phyloP scores from a whole-genome alignment of 164 flowering plant genomes.

The Nymphaea colorata region DNA sequence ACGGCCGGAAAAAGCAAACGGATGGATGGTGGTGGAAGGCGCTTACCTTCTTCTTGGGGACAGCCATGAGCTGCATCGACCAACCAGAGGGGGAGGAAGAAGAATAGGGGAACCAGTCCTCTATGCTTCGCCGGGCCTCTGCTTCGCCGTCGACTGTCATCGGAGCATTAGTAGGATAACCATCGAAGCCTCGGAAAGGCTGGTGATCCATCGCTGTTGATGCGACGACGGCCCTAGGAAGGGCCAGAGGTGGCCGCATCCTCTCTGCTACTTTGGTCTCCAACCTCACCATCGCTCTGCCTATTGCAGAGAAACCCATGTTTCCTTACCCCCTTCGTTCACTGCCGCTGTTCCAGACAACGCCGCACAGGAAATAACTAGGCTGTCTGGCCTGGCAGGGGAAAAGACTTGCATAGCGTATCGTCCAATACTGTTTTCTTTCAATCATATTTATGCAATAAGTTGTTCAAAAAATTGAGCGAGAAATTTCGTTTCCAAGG shows the following conservation, averaged over 20 bases:
- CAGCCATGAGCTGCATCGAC: conserved; percentile 84
- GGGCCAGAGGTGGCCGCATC: conserved; percentile 21
- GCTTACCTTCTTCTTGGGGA: conserved; percentile 61
- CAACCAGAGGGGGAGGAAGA: conserved; percentile 25
- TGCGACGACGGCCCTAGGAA: conserved; percentile 20
- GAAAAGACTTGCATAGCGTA: too few species aligned
- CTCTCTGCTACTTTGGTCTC: neutral
- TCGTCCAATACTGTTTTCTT: too few species aligned
- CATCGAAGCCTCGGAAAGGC: neutral
- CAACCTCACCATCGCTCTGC: conserved; percentile 1
- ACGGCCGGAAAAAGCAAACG: too few species aligned
- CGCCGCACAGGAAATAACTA: too few species aligned
- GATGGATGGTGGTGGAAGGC: too few species aligned
- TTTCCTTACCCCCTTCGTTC: too few species aligned
- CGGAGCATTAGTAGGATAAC: neutral
- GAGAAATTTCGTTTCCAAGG: too few species aligned
- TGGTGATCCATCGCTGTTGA: conserved; percentile 10
- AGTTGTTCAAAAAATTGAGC: too few species aligned
- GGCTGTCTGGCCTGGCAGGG: too few species aligned
- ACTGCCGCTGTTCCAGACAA: too few species aligned
- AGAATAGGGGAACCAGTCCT: conserved; percentile 3
- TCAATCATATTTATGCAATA: too few species aligned
- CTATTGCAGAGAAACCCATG: neutral
- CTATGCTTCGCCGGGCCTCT: conserved; percentile 17
- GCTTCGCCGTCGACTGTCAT: conserved; percentile 12